Base-by-base conservation (phyloP, 192 early-diverging fungal species). In the Linnemannia schmuckeri region DNA sequence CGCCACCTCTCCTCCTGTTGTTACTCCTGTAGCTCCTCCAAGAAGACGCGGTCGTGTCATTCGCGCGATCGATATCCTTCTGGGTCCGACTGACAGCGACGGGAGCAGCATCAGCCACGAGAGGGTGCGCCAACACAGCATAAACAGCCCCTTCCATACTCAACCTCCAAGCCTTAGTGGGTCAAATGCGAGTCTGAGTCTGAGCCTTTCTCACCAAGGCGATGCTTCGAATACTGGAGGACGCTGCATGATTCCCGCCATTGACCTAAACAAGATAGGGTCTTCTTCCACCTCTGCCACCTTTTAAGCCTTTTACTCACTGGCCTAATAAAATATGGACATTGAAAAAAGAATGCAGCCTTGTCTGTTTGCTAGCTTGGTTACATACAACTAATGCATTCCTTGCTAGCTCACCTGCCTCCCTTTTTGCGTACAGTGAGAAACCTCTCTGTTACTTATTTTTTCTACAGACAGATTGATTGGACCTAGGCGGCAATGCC, bases 51-150 rank as follows among this genome's bases (percentile, higher is more conserved):
- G 61, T 4, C 61, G 61, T 66, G 78, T 73, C 40, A 79, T 79
- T 17, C 70, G 72, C 17, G 71, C 44, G 15, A 79, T 79, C 12
- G 78, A 79, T 24, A 70, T 52, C 55, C 72, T 79, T 30, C 78
- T 79, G 22, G 78, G 78, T n/a, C 75, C 75, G 6, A 54, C 75
- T n/a, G 72, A 46, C 72, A 52, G 44, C n/a, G 30, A 73, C 44
- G 42, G 72, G n/a, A 46, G 72, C 30, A 73, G 72, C 27, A 27
- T 41, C 13, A 33, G 33, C 12, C 61, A 66, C 61, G 61, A 66
- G 27, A 27, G 61, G 12, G 61, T 35, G 30, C 61, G 27, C 27
- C 61, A 30, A 33, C 61, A 35, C 10, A 66, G 61, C 30, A 66
- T 27, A 10, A 33, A 4, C 27, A 35, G 61, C 30, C 30, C 27